Conservation (phyloP, 192 early-diverging fungal genomes). For the Linnemannia exigua region DNA sequence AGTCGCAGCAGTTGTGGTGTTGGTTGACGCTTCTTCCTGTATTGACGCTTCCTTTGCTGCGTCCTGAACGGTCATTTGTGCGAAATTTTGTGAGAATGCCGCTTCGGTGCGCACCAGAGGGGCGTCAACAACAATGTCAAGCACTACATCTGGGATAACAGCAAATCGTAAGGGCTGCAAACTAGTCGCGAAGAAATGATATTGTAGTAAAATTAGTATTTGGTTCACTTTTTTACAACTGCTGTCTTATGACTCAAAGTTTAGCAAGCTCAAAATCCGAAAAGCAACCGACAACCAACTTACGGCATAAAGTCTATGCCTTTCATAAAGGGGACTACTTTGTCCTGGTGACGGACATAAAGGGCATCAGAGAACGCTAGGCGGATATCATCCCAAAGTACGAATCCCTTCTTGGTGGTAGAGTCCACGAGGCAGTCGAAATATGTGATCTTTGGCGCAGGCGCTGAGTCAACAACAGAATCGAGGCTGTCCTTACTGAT, state of each 20-base stretch:
- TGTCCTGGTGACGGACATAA: neutral
- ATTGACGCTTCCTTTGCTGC: neutral
- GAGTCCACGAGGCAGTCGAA: neutral
- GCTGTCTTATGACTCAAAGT: too few relatives aligned
- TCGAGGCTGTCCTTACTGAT: neutral
- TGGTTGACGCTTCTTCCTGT: neutral
- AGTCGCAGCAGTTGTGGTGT: neutral
- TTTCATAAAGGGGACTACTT: neutral
- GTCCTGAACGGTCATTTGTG: neutral
- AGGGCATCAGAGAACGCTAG: neutral
- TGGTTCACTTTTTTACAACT: too few relatives aligned
- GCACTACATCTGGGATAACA: neutral
- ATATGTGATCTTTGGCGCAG: neutral
- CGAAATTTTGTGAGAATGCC: too few relatives aligned
- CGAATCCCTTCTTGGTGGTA: neutral
- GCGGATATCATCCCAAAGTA: neutral
- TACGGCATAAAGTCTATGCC: neutral
- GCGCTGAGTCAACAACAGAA: neutral
- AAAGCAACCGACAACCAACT: too few relatives aligned
- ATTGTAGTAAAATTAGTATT: too few relatives aligned
- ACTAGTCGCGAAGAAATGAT: too few relatives aligned
- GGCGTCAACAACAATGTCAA: neutral
- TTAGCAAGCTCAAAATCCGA: too few relatives aligned
- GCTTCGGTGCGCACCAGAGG: neutral
- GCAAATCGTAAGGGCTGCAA: neutral